Evolutionary conservation across 106 monocot species (phyloP), one percentile per base, ranked within the genome.

Genomic region (Dendrobium catenatum): DNA sequence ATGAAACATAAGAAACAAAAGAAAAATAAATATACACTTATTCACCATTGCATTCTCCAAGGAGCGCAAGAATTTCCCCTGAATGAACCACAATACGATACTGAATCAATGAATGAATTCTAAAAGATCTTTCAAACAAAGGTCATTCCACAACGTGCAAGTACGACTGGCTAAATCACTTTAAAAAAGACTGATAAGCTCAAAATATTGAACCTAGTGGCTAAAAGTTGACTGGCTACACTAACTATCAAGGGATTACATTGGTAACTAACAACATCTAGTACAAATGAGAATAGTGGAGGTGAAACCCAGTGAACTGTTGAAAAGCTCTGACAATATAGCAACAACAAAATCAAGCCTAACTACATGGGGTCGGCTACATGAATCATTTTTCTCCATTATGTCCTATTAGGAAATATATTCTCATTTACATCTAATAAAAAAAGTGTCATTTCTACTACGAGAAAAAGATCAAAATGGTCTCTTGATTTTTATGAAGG

Each of bases 1-100:
- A 42, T 66, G 59, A 88, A 37, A 46, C 74, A 86, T 19, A 54
- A 29, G 40, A 83, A 48, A 48, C 40, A 42, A 48, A 49, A 76
- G 17, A 17, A 76, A 4, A 26, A 9, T 76, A 26, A 76, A 49
- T 8, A 76, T 26, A 44, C 43, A 74, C 8, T 42, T 74, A 44
- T 70, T 37, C 29, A 70, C 15, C 15, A 70, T 70, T 70, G 13
- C 37, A 70, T 70, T 37, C 33, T 37, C 37, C 31, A 17, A 70
- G 33, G 5, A 37, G 15, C 6, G 9, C 19, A 74, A 44, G 9
- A 44, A 74, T 1, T 20, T 74, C 43, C 20, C 18, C 41, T 13
- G 22, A 76, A 48, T 9, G n/a, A 76, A 76, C 49, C 26, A 2
- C 47, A 49, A 46, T 27, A 47, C 49, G 19, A 47, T 74, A 42